Conservation (phyloP, 2,329 filamentous ascomycete genomes). For the Lachnellula occidentalis region DNA sequence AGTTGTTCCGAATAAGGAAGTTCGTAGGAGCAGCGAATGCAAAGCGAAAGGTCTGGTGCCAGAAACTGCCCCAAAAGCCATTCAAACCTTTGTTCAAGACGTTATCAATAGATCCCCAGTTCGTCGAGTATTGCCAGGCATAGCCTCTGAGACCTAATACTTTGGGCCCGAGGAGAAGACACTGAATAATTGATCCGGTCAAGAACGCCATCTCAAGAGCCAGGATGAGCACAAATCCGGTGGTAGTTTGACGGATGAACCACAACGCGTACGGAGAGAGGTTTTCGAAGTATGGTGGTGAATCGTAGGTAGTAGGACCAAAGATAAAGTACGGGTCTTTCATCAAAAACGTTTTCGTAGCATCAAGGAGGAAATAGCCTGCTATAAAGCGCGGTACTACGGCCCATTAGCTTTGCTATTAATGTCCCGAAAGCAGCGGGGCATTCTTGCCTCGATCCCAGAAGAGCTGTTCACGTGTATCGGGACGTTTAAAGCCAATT, state of each 20-base stretch:
- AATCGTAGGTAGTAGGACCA: conserved; percentile 39
- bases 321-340: conserved; percentile 73
- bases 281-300: conserved; percentile 39
- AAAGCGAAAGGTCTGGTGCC: conserved; percentile 86
- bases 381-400: conserved; percentile 44
- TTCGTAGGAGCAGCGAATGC: conserved; percentile 58
- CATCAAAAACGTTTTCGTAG: conserved; percentile 62
- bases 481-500: conserved; percentile 42
- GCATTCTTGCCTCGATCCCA: conserved; percentile 16
- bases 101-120: conserved; percentile 47
- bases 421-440: no score
- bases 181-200: conserved; percentile 53
- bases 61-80: conserved; percentile 80
- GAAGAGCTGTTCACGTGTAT: conserved; percentile 42
- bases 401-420: no score
- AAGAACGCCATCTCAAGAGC: conserved; percentile 58
- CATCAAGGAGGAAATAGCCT: conserved; percentile 64
- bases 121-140: conserved; percentile 56
- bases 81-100: conserved; percentile 66
- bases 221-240: conserved; percentile 49
- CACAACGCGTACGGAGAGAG: conserved; percentile 43
- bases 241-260: conserved; percentile 51
- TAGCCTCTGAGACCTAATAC: conserved; percentile 50
- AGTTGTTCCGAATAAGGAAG: conserved; percentile 39
- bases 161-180: conserved; percentile 42